These are phyloP conservation scores for Neopestalotiopsis clavispora DNA, from an alignment of 2,329 filamentous ascomycete genomes.

Conservation along the genomic window DNA sequence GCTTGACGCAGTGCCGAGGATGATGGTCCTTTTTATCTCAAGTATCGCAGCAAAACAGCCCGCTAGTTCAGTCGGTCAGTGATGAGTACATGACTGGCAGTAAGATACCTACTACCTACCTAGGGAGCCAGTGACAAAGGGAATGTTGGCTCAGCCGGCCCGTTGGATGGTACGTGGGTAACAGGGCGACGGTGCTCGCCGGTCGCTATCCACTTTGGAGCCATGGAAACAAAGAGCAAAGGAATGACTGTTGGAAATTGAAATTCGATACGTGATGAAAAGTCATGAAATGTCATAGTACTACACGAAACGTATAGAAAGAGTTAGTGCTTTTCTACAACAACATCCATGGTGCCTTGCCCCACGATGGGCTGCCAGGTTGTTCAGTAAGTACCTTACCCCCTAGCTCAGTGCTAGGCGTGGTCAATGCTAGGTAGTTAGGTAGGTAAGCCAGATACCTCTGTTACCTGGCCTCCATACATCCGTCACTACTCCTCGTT, in stretches of 20 bases:
- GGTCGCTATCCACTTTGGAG: neutral
- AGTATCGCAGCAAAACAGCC: neutral
- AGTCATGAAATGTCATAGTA: neutral
- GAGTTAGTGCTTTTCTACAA: neutral
- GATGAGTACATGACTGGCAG: neutral
- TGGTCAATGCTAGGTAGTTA: neutral
- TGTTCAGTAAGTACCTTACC: neutral
- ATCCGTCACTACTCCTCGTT: neutral
- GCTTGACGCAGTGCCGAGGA: neutral
- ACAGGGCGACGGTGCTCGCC: neutral
- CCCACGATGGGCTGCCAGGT: neutral
- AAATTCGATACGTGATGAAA: slow-evolving; percentile 1
- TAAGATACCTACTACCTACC: neutral
- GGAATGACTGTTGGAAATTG: neutral
- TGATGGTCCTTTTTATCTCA: neutral
- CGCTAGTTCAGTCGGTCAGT: neutral
- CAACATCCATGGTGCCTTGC: neutral
- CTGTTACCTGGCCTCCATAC: neutral
- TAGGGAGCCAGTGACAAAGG: neutral
- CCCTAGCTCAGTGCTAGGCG: neutral
- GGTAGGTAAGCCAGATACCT: neutral
- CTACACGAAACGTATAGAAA: neutral
- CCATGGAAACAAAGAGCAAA: neutral
- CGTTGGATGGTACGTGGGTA: no score
- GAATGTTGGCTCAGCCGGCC: no score